Evolutionary conservation across 345 rosid genomes (phyloP), one percentile per base, ranked within the genome.

Genomic region (Zanthoxylum bungeanum): DNA sequence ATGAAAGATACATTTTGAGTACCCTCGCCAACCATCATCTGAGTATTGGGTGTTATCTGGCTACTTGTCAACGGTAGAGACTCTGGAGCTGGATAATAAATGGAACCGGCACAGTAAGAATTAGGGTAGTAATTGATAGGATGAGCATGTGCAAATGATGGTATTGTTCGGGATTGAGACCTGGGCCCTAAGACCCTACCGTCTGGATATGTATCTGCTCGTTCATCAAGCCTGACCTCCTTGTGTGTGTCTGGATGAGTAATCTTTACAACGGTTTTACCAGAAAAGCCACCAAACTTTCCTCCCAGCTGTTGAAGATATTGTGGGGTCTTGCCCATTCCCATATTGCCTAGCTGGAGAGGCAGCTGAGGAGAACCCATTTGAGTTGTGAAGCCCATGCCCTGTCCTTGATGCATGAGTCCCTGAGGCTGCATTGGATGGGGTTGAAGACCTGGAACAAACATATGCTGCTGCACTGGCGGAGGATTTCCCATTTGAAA

Each of bases 241-340:
- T 89, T 97, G 75, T 85, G 97, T 12, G 99, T 95, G 37, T 86
- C 92, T 3, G 99, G 98, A 81, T 95, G 93, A 74, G 97, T 93
- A 60, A 95, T 93, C 78, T 91, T 95, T 42, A 95, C 93, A 72
- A 82, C 53, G 1, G 90, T 80, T 81, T 88, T 91, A 61, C 96
- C 93, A 57, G 69, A 79, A 73, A 87, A 85, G 28, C 87, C 83
- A 31, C 79, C 83, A 75, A 76, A 88, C 76, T 91, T 90, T 3
- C 87, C 90, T 67, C 90, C 98, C 68, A 86, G 99, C 71, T 86
- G 98, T 60, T 80, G 92, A 7, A 85, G 70, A 80, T 88, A 91
- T 68, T 85, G 97, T 8, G 91, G 74, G 60, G 76, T 62, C 47
- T 91, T 75, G 58, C 88, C 86, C 40, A 93, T 86, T 71, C 93